These are phyloP conservation scores for Cercospora zeina DNA, from an alignment of 2,329 filamentous ascomycete species.

Conservation along the genomic window DNA sequence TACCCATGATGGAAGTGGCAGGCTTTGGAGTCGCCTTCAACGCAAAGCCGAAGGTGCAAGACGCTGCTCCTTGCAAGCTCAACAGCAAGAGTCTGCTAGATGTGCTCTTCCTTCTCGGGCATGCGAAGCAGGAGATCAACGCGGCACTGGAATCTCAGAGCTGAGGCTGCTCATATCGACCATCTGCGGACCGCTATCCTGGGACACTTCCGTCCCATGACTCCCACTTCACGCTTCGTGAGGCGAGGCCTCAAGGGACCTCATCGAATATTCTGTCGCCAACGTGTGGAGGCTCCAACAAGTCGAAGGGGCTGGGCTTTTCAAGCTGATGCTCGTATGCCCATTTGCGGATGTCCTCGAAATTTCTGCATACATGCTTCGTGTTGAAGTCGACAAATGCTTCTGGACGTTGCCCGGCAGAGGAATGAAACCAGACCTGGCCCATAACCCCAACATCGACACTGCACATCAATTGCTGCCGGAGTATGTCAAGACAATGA, in stretches of 20 bases:
- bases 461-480: conserved; percentile 65
- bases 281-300: conserved; percentile 45
- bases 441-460: conserved; percentile 61
- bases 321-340: conserved; percentile 56
- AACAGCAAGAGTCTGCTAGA: conserved; percentile 72
- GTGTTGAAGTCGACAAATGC: conserved; percentile 65
- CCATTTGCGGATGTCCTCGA: conserved; percentile 55
- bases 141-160: not conserved
- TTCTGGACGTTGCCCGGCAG: conserved; percentile 34
- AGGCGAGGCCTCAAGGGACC: not conserved
- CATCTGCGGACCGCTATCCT: not conserved
- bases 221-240: not conserved
- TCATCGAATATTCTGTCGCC: conserved; percentile 30
- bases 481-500: conserved; percentile 62
- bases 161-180: not conserved
- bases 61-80: conserved; percentile 69
- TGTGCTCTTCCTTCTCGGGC: conserved; percentile 70
- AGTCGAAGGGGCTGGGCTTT: conserved; percentile 46
- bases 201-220: not conserved
- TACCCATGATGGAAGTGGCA: conserved; percentile 75
- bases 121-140: conserved; percentile 34
- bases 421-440: conserved; percentile 59
- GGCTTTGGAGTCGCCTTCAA: conserved; percentile 81
- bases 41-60: conserved; percentile 78
- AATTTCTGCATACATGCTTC: conserved; percentile 60